Evolutionary conservation across 2,329 filamentous ascomycete species (phyloP), one percentile per base, ranked within the genome.

Genomic region (Paecilomyces formosus): DNA sequence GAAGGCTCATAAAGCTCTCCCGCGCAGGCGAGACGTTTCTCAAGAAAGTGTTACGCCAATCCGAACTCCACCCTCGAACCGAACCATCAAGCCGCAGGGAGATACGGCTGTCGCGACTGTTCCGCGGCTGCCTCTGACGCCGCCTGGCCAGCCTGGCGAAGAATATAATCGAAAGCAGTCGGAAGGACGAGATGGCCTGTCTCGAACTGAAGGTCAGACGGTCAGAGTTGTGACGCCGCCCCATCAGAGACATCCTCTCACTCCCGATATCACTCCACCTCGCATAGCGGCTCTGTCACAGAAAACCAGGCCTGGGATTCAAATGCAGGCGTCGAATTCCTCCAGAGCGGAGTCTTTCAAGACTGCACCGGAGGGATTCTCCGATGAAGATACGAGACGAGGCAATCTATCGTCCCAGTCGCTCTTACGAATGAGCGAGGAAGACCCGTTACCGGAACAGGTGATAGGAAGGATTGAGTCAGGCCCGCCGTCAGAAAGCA

Each of bases 181-280:
- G 45, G 67, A 64, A 28, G 63, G 63, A 55, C 65, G 63, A 33
- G 64, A 66, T 62, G 55, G 68, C 63, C 15, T 63, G 60, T 18
- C 61, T 58, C 45, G 66, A 65, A 59, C 64, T 62, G 61, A 64
- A 58, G 65, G 58, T 30, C 65, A 65, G 9, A 58, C 64, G 22
- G 39, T 45, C 39, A 65, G 65, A 30, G 65, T 65, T 39, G 76
- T 78, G 57, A 89, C 87, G 4, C 86, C 87, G 55, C 81, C 85
- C 28, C 83, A 85, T 63, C 84, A 87, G 63, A 81, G 82, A 66
- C 89, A 85, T 65, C 87, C 87, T 15, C 88, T 87, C 31, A 92
- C 88, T 2, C 89, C 88, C 33, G 88, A 91, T 72, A 82, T 88
- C 53, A 92, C 88, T 15, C 89, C 88, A 56, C 88, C 88, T 35